Percentiles rank a stretch among this genome's conserved stretches.
Evolutionary conservation across 1,139 yeast genomes (phyloP).

Genomic region (Geotrichum klebahnii): DNA sequence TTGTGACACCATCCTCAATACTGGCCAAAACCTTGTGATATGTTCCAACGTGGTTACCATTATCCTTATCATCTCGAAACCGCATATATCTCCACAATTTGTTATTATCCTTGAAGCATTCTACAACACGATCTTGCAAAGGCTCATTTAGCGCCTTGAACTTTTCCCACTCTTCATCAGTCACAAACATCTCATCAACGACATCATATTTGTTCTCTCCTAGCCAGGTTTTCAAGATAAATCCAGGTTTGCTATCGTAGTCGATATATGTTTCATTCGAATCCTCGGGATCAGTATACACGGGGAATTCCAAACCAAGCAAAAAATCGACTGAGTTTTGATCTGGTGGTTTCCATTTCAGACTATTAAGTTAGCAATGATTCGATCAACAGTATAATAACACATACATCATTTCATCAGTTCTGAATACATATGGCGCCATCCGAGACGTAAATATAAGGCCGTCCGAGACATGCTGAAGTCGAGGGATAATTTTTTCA

Average conservation of each 20-base stretch:
- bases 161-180: slow-evolving; percentile 77
- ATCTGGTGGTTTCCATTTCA: slow-evolving; percentile 97
- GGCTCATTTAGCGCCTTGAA: slow-evolving; percentile 72
- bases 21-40: slow-evolving; percentile 79
- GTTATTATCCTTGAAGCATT: slow-evolving; percentile 60
- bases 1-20: slow-evolving; percentile 79
- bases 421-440: slow-evolving; percentile 82
- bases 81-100: slow-evolving; percentile 80
- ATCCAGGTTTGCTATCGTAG: slow-evolving; percentile 73
- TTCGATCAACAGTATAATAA: not conserved
- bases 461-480: slow-evolving; percentile 91
- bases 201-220: slow-evolving; percentile 66
- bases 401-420: slow-evolving; percentile 54
- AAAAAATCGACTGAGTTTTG: slow-evolving; percentile 92
- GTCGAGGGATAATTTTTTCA: slow-evolving; percentile 56
- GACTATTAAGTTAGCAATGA: slow-evolving; percentile 20
- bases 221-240: slow-evolving; percentile 70
- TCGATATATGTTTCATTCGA: slow-evolving; percentile 69
- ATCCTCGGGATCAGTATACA: slow-evolving; percentile 62
- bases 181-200: slow-evolving; percentile 59
- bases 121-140: slow-evolving; percentile 84
- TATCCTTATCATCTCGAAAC: slow-evolving; percentile 86
- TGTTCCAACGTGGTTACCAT: slow-evolving; percentile 78
- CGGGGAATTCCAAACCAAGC: slow-evolving; percentile 62
- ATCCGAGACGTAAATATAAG: slow-evolving; percentile 87